A percentile compares a stretch with the other conserved stretches of the same genome.
Conservation (phyloP, 176 grass and related monocot genomes). For the Canna indica region DNA sequence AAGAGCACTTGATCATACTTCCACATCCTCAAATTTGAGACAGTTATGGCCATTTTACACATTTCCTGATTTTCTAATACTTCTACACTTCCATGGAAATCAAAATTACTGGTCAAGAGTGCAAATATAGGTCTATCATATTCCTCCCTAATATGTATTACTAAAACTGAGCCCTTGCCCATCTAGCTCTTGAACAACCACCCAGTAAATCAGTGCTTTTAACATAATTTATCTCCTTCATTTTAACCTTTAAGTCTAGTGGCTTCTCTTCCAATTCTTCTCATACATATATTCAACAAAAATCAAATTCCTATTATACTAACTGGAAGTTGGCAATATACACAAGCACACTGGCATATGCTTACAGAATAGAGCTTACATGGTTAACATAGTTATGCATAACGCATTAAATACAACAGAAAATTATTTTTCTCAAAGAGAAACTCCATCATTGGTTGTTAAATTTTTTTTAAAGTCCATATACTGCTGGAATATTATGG, state of each 20-base stretch:
- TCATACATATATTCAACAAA: not conserved
- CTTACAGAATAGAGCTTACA: no score
- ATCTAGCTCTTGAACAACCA: no score
- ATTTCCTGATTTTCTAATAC: not conserved
- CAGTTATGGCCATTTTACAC: not conserved
- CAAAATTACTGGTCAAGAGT: not conserved
- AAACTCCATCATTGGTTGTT: no score
- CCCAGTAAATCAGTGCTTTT: not conserved
- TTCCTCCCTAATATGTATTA: not conserved
- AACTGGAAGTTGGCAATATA: no score
- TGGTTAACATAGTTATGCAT: no score
- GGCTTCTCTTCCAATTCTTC: not conserved
- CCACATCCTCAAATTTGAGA: not conserved
- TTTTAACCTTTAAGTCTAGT: not conserved
- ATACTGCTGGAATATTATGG: not conserved
- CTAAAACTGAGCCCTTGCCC: not conserved
- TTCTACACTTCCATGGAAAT: not conserved
- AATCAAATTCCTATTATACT: not conserved
- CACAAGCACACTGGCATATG: not conserved
- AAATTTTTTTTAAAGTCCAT: no score
- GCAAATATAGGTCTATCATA: not conserved
- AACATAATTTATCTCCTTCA: not conserved
- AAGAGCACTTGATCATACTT: not conserved
- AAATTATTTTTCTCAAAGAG: no score
- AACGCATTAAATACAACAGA: no score